Percentiles rank a stretch among this genome's conserved stretches.
Conservation (phyloP, 2,329 filamentous ascomycete genomes). For the Trichoderma aggressivum region DNA sequence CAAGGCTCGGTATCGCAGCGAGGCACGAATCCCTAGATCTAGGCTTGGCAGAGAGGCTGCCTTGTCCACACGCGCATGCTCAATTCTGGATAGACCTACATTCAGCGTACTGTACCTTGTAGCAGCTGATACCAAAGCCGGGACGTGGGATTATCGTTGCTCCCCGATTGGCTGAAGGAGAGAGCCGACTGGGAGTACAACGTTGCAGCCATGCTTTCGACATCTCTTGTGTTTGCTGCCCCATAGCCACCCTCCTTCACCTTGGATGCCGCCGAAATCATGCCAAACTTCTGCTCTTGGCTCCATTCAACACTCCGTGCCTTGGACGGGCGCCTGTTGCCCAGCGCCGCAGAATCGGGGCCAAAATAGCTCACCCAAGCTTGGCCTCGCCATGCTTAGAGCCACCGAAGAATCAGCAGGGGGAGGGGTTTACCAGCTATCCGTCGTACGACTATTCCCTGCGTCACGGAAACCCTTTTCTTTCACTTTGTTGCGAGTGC, state of each 20-base stretch:
- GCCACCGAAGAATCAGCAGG: not conserved
- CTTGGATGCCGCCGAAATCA: not conserved
- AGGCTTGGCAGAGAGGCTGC: not conserved
- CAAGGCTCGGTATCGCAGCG: not conserved
- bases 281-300: not conserved
- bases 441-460: not conserved
- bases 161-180: constrained; percentile 1
- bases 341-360: not conserved
- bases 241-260: constrained; percentile 6
- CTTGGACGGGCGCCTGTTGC: not conserved
- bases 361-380: not conserved
- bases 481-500: not conserved
- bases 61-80: not conserved
- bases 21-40: constrained; percentile 3
- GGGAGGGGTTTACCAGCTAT: not conserved
- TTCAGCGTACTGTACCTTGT: not conserved
- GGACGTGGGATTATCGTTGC: constrained; percentile 7
- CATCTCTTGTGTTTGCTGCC: not conserved
- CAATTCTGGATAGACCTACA: not conserved
- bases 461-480: not conserved
- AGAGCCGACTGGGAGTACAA: constrained; percentile 7
- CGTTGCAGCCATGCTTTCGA: constrained; percentile 14
- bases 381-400: not conserved
- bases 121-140: not conserved
- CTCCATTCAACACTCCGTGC: not conserved